Conservation (phyloP, 2,329 filamentous ascomycete species). For the Colletotrichum truncatum region DNA sequence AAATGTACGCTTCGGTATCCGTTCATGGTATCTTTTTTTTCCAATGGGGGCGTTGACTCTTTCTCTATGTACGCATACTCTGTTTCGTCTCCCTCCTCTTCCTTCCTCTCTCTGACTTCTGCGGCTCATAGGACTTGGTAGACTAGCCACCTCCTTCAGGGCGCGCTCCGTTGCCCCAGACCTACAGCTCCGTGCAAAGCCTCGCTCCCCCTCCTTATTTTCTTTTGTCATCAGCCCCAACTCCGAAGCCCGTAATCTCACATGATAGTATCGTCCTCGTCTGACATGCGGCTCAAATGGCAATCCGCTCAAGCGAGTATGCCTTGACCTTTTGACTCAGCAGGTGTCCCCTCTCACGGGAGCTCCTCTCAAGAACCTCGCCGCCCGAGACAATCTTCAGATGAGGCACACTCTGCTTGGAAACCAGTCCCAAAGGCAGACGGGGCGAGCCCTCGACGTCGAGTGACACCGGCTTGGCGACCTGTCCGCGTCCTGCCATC, state of each 20-base stretch:
- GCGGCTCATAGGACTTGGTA: too few species aligned
- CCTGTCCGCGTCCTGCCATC: conserved; percentile 33
- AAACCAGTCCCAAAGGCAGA: conserved; percentile 79
- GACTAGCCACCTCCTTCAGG: not conserved
- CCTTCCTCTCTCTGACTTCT: not conserved
- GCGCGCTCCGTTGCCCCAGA: not conserved
- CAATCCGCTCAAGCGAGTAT: conserved; percentile 84
- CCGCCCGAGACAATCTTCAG: conserved; percentile 74
- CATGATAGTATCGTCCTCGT: conserved; percentile 9
- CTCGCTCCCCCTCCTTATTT: too few species aligned
- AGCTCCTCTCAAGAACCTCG: conserved; percentile 74
- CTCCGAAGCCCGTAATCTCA: conserved; percentile 13
- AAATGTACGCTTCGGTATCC: conserved; percentile 25
- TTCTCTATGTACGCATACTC: not conserved
- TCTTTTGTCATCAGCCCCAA: conserved; percentile 23
- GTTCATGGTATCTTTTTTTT: conserved; percentile 30
- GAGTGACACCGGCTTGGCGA: conserved; percentile 52
- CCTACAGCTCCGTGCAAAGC: not conserved
- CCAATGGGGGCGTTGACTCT: not conserved
- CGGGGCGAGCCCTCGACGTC: conserved; percentile 57
- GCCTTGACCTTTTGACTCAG: conserved; percentile 82
- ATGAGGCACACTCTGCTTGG: conserved; percentile 56
- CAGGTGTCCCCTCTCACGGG: conserved; percentile 79
- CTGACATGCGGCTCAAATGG: conserved; percentile 57
- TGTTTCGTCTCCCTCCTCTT: not conserved